Conservation (phyloP, 106 monocot species). For the Dendrobium chrysotoxum region DNA sequence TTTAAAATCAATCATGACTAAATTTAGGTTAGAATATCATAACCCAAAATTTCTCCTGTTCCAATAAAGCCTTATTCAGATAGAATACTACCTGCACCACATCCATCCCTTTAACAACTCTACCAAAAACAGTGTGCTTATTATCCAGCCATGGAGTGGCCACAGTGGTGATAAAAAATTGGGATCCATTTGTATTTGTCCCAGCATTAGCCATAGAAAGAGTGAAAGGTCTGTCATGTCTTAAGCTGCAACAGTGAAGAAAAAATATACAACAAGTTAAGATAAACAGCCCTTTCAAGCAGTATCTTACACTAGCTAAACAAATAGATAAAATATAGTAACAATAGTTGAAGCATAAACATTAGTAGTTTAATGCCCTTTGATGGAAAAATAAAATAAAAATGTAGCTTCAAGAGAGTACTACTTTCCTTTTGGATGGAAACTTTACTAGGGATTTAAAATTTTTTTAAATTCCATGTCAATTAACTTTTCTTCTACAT, state of each 20-base stretch:
- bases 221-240: constrained; percentile 97
- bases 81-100: constrained; percentile 73
- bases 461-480: background rate
- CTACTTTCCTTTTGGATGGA: background rate
- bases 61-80: background rate
- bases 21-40: too few relatives aligned
- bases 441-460: background rate
- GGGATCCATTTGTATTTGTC: constrained; percentile 91
- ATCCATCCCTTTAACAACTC: constrained; percentile 98
- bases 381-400: background rate
- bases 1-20: background rate
- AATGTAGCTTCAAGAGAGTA: background rate
- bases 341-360: too few relatives aligned
- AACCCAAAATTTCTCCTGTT: background rate
- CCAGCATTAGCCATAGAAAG: constrained; percentile 99
- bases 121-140: constrained; percentile 94
- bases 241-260: constrained; percentile 52
- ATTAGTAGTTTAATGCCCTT: too few relatives aligned
- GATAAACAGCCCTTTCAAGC: background rate
- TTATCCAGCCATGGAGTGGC: constrained; percentile 97
- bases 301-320: background rate
- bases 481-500: background rate
- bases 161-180: constrained; percentile 96
- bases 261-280: background rate
- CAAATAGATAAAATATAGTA: background rate